Base-by-base conservation (phyloP, 805 yeast genomes). In the Ogataea chonburiensis region DNA sequence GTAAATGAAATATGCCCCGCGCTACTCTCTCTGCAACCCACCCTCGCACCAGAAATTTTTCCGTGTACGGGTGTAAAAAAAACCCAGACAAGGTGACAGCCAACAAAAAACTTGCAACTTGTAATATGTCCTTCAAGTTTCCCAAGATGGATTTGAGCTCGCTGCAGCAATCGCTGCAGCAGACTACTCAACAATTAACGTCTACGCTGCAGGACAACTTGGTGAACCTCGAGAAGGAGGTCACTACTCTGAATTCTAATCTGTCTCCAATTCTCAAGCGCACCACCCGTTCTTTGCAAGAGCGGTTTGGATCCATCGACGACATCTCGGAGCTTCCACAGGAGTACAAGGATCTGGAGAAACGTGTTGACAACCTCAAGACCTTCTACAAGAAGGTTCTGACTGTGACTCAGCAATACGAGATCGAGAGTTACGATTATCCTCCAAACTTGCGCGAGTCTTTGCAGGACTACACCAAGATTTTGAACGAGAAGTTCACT, bases 361-460 rank as follows among this genome's bases (percentile, higher is more conserved):
- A 71, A 43, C 75, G 75, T 52, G 79, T 81, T 40, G 91, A 83
- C 56, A 68, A 76, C 34, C 64, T 83, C 48, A 76, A 77, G 56
- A 68, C 67, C 32, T 73, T 79, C 41, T 79, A 81, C 62, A 77
- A 67, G 47, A 69, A 70, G 51, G 52, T 73, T 9, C 50, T 74
- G n/a, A 46, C 63, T 4, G 71, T 76, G 36, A 70, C 81, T 5
- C 68, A 67, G 32, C 85, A 88, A 26, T 85, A 77, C 54, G 86
- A 75, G 52, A 76, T 81, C 43, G 83, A 81, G 49, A 75, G 84
- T 31, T 85, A 85, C 56, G 95, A 85, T 57, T 84, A 82, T 52
- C 95, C 95, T 17, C 91, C 93, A 36, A 81, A 81, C 56, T 60
- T 84, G 45, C 71, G 73, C 43, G 91, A 85, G 49, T 76, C 84